A percentile compares a stretch with the other conserved stretches of the same genome.
Conservation (phyloP, 225 moss, liverwort and hornwort species). For the Pleurozium schreberi region DNA sequence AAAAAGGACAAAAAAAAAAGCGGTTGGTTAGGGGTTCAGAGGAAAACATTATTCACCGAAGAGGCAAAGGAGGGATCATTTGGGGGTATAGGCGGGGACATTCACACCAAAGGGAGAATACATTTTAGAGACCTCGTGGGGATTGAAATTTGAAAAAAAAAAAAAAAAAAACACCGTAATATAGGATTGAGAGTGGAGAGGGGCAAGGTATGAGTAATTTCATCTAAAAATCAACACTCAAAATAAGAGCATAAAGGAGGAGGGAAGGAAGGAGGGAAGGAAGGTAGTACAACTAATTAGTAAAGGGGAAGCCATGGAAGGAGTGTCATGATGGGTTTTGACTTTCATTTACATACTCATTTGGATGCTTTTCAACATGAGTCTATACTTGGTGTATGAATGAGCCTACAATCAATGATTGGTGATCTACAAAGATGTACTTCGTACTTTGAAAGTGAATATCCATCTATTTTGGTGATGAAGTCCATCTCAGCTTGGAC, state of each 20-base stretch:
- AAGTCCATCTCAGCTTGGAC: not conserved
- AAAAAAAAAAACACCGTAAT: not conserved
- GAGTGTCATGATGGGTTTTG: not conserved
- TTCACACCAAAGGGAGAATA: not conserved
- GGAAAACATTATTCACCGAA: not conserved
- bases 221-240: not conserved
- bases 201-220: not conserved
- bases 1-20: too few relatives aligned
- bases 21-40: not conserved
- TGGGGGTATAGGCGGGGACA: too few relatives aligned
- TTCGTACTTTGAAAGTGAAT: not conserved
- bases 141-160: too few relatives aligned
- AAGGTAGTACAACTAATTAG: accelerated
- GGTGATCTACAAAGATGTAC: not conserved
- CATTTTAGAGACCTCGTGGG: not conserved
- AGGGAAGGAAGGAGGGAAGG: not conserved
- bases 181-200: not conserved
- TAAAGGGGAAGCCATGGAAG: accelerated
- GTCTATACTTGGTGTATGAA: not conserved
- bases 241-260: too few relatives aligned
- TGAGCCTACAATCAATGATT: not conserved
- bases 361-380: not conserved
- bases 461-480: accelerated
- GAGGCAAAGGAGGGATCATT: not conserved
- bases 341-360: accelerated